phyloP scores from a whole-genome alignment of 2,329 filamentous ascomycete genomes.

The Amauroascus verrucosus region DNA sequence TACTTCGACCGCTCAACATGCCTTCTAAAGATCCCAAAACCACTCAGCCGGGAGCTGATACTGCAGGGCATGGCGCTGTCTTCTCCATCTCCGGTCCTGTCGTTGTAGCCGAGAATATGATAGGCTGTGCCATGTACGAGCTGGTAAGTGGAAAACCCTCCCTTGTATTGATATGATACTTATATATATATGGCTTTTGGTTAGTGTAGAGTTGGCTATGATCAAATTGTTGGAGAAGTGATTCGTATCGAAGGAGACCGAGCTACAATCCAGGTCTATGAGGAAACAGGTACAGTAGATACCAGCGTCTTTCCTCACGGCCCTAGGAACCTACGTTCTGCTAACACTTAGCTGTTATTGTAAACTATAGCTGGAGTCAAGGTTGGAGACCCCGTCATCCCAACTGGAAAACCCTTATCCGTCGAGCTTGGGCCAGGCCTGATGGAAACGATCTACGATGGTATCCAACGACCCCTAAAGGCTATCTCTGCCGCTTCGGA shows the following conservation, averaged over 20 bases:
- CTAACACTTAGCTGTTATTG: not conserved
- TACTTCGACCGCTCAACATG: constrained; percentile 28
- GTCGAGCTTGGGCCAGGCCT: constrained; percentile 94
- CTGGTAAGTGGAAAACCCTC: constrained; percentile 51
- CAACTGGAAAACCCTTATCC: constrained; percentile 90
- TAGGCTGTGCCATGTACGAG: constrained; percentile 99
- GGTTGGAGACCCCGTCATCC: constrained; percentile 81
- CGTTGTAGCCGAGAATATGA: constrained; percentile 95
- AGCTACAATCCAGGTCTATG: constrained; percentile 96
- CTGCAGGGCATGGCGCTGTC: constrained; percentile 53
- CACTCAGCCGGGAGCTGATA: constrained; percentile 38
- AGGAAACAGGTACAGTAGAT: constrained; percentile 70
- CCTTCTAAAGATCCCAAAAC: constrained; percentile 38
- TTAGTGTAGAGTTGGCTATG: constrained; percentile 82
- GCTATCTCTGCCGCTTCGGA: constrained; percentile 66
- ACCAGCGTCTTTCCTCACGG: not conserved
- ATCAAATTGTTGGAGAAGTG: constrained; percentile 88
- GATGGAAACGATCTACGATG: constrained; percentile 99
- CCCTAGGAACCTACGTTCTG: not conserved
- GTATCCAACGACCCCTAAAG: constrained; percentile 90
- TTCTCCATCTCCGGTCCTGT: constrained; percentile 76
- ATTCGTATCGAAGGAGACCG: constrained; percentile 95
- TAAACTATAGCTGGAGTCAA: constrained; percentile 64
- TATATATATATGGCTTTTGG: constrained; percentile 7
- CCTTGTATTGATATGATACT: not conserved